Conservation (phyloP, 1,139 yeast genomes). For the Candida smagusa region DNA sequence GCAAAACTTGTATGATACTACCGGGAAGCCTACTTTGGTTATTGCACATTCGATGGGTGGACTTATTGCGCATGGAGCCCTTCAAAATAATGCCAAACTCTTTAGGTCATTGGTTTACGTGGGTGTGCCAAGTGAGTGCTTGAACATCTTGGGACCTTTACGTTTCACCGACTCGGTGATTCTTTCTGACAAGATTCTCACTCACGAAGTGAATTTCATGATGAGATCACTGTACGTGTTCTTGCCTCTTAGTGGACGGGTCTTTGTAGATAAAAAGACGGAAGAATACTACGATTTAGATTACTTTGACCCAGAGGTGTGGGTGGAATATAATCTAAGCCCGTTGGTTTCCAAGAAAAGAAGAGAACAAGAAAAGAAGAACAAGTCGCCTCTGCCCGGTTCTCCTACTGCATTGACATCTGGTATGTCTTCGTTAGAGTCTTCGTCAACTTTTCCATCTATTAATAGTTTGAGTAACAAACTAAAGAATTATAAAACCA, state of each 20-base stretch:
- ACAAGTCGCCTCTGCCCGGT: background rate
- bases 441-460: conserved; percentile 17
- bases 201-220: conserved; percentile 80
- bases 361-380: conserved; percentile 5
- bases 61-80: conserved; percentile 71
- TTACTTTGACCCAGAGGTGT: conserved; percentile 72
- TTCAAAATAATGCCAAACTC: conserved; percentile 64
- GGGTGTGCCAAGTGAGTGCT: conserved; percentile 82
- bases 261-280: conserved; percentile 62
- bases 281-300: conserved; percentile 63
- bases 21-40: conserved; percentile 58
- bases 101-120: conserved; percentile 75
- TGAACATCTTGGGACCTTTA: conserved; percentile 82
- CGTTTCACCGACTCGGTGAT: conserved; percentile 79
- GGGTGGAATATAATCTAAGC: conserved; percentile 74
- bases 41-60: conserved; percentile 97
- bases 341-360: conserved; percentile 64
- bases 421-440: conserved; percentile 4
- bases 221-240: conserved; percentile 84
- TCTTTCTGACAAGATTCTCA: conserved; percentile 67
- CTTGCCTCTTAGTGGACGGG: conserved; percentile 70
- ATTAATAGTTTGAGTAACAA: conserved; percentile 22
- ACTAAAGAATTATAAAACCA: conserved; percentile 19
- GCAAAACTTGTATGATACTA: conserved; percentile 32
- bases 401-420: conserved; percentile 3